phyloP scores from a whole-genome alignment of 495 filamentous ascomycete genomes.

The Beverwykella pulmonaria region DNA sequence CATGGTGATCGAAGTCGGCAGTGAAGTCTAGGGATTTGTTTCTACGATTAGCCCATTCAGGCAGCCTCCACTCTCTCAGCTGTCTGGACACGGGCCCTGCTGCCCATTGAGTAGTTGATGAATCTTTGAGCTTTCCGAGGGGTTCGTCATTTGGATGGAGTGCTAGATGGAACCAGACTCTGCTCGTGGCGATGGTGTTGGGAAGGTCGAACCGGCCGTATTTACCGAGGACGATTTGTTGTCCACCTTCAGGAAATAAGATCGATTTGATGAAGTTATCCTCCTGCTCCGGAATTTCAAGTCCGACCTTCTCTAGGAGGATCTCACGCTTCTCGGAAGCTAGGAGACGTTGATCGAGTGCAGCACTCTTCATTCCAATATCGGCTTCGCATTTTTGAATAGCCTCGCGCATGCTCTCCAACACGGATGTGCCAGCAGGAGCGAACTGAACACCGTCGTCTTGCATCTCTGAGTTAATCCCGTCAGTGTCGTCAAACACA shows the following conservation, averaged over 20 bases:
- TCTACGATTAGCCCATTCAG: conserved; percentile 94
- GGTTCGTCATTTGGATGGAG: conserved; percentile 89
- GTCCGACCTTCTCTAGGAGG: conserved; percentile 81
- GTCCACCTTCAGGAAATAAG: conserved; percentile 75
- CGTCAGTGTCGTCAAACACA: conserved; percentile 87
- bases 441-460: conserved; percentile 80
- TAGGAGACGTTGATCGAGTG: conserved; percentile 71
- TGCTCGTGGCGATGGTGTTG: conserved; percentile 69
- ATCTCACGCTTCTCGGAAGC: conserved; percentile 79
- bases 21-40: conserved; percentile 95
- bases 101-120: conserved; percentile 76
- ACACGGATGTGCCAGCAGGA: conserved; percentile 70
- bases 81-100: conserved; percentile 90
- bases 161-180: conserved; percentile 93
- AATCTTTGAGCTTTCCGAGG: conserved; percentile 66
- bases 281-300: conserved; percentile 59
- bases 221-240: conserved; percentile 73
- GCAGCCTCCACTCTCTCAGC: conserved; percentile 85
- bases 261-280: conserved; percentile 82
- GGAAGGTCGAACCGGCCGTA: conserved; percentile 75
- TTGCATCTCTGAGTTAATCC: conserved; percentile 97
- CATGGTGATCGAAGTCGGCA: conserved; percentile 91
- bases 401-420: conserved; percentile 81
- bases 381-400: conserved; percentile 78
- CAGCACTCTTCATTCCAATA: conserved; percentile 71